Base-by-base conservation (phyloP, 2,329 filamentous ascomycete species). In the Penicillium sp. region DNA sequence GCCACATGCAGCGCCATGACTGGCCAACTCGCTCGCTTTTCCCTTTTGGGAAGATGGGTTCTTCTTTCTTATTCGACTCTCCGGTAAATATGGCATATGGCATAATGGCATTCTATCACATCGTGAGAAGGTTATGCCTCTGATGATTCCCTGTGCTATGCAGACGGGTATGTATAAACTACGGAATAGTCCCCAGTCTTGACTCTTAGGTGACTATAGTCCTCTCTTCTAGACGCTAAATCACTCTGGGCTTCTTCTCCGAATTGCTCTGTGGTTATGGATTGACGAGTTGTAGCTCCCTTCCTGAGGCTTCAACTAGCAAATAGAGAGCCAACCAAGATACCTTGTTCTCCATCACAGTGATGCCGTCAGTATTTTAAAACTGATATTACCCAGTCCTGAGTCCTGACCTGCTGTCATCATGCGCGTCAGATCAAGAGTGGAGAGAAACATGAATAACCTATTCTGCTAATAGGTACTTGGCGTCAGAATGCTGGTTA, bases 1-100 rank as follows among this genome's bases (percentile, higher is more conserved):
- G 59, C 59, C 59, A 61, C 58, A 61, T 61, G 59, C 56, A 59
- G 49, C 58, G 44, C 44, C 47, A 52, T 60, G 56, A 59, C 52
- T 60, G 58, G 58, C 54, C 59, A 61, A 59, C 59, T 61, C 59
- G 59, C 46, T 54, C 41, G 30, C 49, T 52, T 58, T 56, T 38
- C 53, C 53, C n/a, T 36, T 60, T 57, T 33, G 38, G 52, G 53
- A 7, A 25, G 4, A 6, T 25, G 22, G 18, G 19, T 34, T 38
- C n/a, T 14, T 42, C 46, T 52, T 45, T 51, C 30, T 19, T 31
- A 22, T 42, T 37, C 45, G 37, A 22, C 37, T 18, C 29, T 44
- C 11, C 6, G 30, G 13, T 31, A 13, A 25, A 25, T 7, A 7
- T 25, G 22, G 22, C 22, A 22, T 22, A 3, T 22, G n/a, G n/a